Percentiles rank a stretch among this genome's conserved stretches.
These are phyloP conservation scores for Lathyrus sativus DNA, from an alignment of 306 rosid genomes.

Conservation along the genomic window DNA sequence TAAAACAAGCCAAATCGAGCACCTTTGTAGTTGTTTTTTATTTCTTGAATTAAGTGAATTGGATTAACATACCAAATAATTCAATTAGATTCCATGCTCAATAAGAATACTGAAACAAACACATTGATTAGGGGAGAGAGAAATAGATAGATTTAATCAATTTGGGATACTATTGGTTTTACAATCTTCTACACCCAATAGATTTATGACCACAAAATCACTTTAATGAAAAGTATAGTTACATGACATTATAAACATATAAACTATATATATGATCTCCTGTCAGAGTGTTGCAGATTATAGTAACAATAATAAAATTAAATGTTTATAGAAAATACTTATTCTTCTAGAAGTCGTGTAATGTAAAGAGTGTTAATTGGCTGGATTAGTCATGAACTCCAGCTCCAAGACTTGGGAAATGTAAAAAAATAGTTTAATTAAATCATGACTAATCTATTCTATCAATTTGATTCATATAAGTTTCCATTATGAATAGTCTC, in stretches of 20 bases:
- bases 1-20: slow-evolving; percentile 21
- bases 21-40: slow-evolving; percentile 3
- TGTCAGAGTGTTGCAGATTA: neutral
- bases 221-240: slow-evolving; percentile 1
- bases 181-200: slow-evolving; percentile 1
- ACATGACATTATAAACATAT: neutral
- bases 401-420: neutral
- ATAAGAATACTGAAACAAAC: neutral
- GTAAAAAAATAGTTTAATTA: slow-evolving; percentile 12
- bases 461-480: slow-evolving; percentile 8
- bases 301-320: neutral
- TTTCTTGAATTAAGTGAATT: neutral
- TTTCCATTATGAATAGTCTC: slow-evolving; percentile 24
- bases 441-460: slow-evolving; percentile 1
- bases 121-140: neutral
- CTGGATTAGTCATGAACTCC: slow-evolving; percentile 18
- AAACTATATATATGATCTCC: neutral
- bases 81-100: slow-evolving; percentile 21
- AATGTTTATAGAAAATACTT: neutral
- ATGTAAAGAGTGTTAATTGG: neutral
- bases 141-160: neutral
- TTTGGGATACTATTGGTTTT: slow-evolving; percentile 16
- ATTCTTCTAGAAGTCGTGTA: neutral
- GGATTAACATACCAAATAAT: slow-evolving; percentile 5
- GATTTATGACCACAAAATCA: slow-evolving; percentile 10